A percentile compares a stretch with the other conserved stretches of the same genome.
These are phyloP conservation scores for Fusarium illudens DNA, from an alignment of 2,329 filamentous ascomycete species.

Conservation along the genomic window DNA sequence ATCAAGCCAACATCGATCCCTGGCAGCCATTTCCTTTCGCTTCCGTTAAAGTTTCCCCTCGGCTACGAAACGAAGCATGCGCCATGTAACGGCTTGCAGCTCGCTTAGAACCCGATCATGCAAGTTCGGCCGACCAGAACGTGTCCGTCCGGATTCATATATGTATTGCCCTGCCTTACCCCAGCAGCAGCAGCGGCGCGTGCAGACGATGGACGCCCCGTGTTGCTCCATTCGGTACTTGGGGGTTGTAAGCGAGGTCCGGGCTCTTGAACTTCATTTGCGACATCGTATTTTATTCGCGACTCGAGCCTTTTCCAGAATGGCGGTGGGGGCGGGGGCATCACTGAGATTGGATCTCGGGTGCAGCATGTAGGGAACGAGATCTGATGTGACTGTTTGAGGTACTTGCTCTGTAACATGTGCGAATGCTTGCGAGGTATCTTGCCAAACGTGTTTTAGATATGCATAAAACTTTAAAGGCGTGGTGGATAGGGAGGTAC, in stretches of 20 bases:
- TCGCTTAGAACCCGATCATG: slow-evolving; percentile 24
- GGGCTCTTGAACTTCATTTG: background rate
- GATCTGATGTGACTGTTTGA: background rate
- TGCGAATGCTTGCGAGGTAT: background rate
- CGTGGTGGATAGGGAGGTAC: no score
- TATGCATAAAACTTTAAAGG: background rate
- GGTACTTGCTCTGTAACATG: background rate
- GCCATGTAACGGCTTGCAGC: slow-evolving; percentile 24
- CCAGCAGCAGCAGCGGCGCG: background rate
- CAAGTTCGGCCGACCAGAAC: background rate
- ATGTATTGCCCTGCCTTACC: no score
- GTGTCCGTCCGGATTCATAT: background rate
- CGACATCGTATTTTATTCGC: background rate
- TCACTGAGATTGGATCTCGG: slow-evolving; percentile 2
- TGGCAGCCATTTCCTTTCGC: slow-evolving; percentile 7
- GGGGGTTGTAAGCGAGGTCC: slow-evolving; percentile 2
- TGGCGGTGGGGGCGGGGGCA: no score
- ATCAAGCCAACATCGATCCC: slow-evolving; percentile 18
- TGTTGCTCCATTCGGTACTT: background rate
- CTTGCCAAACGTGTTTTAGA: background rate
- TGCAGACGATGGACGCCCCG: background rate
- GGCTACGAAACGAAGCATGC: slow-evolving; percentile 38
- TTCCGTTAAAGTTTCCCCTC: slow-evolving; percentile 10
- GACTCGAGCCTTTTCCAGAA: background rate
- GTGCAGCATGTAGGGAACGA: background rate